These are phyloP conservation scores for Trifolium repens DNA, from an alignment of 306 rosid genomes.

Conservation along the genomic window DNA sequence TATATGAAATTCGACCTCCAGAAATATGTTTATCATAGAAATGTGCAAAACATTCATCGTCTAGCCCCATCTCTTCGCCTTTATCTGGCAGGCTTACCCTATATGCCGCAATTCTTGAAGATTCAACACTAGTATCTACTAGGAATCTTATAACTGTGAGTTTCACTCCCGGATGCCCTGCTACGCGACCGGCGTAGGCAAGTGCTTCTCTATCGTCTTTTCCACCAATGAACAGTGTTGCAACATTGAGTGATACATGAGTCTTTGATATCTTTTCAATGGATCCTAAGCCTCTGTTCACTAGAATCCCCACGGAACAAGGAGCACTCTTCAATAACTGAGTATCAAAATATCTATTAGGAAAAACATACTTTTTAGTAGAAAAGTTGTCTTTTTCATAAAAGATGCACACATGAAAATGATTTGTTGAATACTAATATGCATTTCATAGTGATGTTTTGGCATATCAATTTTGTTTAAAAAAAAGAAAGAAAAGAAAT, in stretches of 20 bases:
- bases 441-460: background rate
- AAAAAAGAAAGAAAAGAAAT: background rate
- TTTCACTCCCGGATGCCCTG: conserved; percentile 75
- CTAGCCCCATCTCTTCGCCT: conserved; percentile 70
- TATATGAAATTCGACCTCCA: conserved; percentile 59
- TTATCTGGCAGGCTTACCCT: conserved; percentile 56
- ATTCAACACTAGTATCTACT: conserved; percentile 59
- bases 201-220: conserved; percentile 91
- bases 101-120: conserved; percentile 56
- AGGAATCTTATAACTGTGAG: conserved; percentile 80
- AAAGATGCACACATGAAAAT: background rate
- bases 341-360: conserved; percentile 42
- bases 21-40: conserved; percentile 73
- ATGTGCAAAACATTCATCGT: conserved; percentile 82
- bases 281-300: conserved; percentile 89
- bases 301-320: conserved; percentile 89
- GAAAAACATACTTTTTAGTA: conserved; percentile 8
- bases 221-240: conserved; percentile 85
- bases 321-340: conserved; percentile 81
- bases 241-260: conserved; percentile 54
- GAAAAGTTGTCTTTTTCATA: background rate
- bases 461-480: background rate
- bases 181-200: conserved; percentile 68
- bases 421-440: background rate
- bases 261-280: conserved; percentile 59